These are phyloP conservation scores for Tirmania nivea DNA, from an alignment of 495 filamentous ascomycete genomes.

Conservation along the genomic window DNA sequence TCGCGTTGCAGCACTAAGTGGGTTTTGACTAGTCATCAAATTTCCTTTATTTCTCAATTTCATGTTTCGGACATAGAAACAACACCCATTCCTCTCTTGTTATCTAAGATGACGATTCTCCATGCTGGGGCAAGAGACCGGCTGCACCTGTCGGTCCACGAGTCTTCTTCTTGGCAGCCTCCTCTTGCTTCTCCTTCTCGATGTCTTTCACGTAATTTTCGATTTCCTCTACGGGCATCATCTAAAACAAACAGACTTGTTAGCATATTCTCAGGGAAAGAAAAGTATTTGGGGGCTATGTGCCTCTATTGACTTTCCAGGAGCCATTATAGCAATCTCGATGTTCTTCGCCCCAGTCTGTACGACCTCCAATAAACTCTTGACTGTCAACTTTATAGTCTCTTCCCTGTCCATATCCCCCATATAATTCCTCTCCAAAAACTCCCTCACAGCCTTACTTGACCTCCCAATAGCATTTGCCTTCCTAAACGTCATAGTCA, in stretches of 20 bases:
- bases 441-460: constrained; percentile 95
- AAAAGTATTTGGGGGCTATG: background rate
- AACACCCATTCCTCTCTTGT: too few relatives aligned
- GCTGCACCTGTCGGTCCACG: constrained; percentile 1
- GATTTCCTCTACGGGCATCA: constrained; percentile 87
- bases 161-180: constrained; percentile 90
- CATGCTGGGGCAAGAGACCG: background rate
- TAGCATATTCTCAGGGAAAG: background rate
- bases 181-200: constrained; percentile 96
- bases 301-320: constrained; percentile 62
- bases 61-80: too few relatives aligned
- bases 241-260: constrained; percentile 19
- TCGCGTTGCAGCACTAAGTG: too few relatives aligned
- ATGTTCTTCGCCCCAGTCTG: constrained; percentile 99
- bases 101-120: background rate
- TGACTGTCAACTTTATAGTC: constrained; percentile 93
- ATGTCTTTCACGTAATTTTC: constrained; percentile 94
- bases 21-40: too few relatives aligned
- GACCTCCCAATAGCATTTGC: constrained; percentile 96
- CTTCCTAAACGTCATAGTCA: constrained; percentile 43
- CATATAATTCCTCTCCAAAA: constrained; percentile 95
- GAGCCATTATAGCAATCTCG: constrained; percentile 95
- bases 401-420: constrained; percentile 87
- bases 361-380: constrained; percentile 91
- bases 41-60: too few relatives aligned